Base-by-base conservation (phyloP, 2,329 filamentous ascomycete genomes). In the Metarhizium rileyi region DNA sequence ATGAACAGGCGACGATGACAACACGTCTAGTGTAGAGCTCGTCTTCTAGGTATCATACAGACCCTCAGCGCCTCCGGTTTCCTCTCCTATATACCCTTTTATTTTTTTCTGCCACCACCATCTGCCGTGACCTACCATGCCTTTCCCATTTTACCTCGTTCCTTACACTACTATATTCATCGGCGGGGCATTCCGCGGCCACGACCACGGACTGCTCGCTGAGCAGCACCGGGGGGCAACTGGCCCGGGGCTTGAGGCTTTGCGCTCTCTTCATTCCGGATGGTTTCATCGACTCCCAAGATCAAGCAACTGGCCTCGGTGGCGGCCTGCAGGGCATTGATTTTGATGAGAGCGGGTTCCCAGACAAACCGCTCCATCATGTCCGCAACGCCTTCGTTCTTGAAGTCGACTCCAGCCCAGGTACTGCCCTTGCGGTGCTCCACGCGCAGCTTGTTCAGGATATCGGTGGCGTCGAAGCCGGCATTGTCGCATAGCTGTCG, bases 401-500 rank as follows among this genome's bases (percentile, higher is more conserved):
- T 75, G 65, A 98, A 97, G 72, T 98, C 93, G 26, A 98, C 91
- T 65, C 93, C 93, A 4, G 90, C 90, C 93, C 93, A 98, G 47
- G 81, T 83, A 64, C 87, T 87, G 58, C 90, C 90, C 73, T 91
- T 93, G 66, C 89, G 83, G 74, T 98, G 93, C 78, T 96, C 91
- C 52, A 97, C 93, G 50, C 93, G 87, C 57, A 98, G 78, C 63
- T 89, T 84, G 77, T 97, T 98, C 55, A 98, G 82, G 58, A 98
- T 96, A 64, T 98, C 93, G 47, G 93, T 98, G 25, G 93, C 90
- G 65, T 98, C 93, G 66, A 98, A 97, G 55, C 93, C 93, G 50
- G 93, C 93, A 64, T 98, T 98, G 74, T 98, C 93, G 74, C 93
- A 98, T 53, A 98, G 78, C 72, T 97, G 93, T 61, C 93, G 85